Percentiles rank a stretch among this genome's conserved stretches.
Evolutionary conservation across 805 yeast species (phyloP).

Genomic region (Ogataea neopini): DNA sequence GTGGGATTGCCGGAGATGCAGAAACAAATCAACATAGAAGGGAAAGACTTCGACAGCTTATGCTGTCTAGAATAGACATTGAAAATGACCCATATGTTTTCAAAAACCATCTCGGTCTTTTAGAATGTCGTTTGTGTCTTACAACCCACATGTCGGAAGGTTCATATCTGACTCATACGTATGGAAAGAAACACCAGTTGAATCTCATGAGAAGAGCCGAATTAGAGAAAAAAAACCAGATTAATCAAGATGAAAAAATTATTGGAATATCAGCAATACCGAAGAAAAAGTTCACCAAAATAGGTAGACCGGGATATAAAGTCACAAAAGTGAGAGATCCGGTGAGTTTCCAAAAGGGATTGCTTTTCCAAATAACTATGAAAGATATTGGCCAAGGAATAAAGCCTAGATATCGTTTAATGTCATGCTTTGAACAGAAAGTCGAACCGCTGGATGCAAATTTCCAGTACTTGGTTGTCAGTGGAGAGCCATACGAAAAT

Average conservation of each 20-base stretch:
- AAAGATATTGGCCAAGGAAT: slow-evolving; percentile 46
- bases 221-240: slow-evolving; percentile 30
- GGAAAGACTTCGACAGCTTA: slow-evolving; percentile 65
- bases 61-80: slow-evolving; percentile 49
- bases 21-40: slow-evolving; percentile 70
- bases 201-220: slow-evolving; percentile 66
- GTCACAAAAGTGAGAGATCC: slow-evolving; percentile 70
- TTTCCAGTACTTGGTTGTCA: slow-evolving; percentile 71
- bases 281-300: slow-evolving; percentile 53
- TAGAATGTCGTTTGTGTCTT: slow-evolving; percentile 82
- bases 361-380: slow-evolving; percentile 60
- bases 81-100: slow-evolving; percentile 81
- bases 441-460: slow-evolving; percentile 45
- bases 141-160: slow-evolving; percentile 81
- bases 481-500: slow-evolving; percentile 91
- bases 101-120: slow-evolving; percentile 77
- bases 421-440: slow-evolving; percentile 73
- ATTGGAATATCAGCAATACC: slow-evolving; percentile 38
- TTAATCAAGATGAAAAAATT: slow-evolving; percentile 16
- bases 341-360: slow-evolving; percentile 57
- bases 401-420: slow-evolving; percentile 68
- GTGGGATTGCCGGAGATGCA: slow-evolving; percentile 78
- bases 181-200: slow-evolving; percentile 79
- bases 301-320: slow-evolving; percentile 74
- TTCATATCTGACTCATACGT: slow-evolving; percentile 79